phyloP scores from a whole-genome alignment of 148 eudicot genomes.

The Selenicereus undatus region DNA sequence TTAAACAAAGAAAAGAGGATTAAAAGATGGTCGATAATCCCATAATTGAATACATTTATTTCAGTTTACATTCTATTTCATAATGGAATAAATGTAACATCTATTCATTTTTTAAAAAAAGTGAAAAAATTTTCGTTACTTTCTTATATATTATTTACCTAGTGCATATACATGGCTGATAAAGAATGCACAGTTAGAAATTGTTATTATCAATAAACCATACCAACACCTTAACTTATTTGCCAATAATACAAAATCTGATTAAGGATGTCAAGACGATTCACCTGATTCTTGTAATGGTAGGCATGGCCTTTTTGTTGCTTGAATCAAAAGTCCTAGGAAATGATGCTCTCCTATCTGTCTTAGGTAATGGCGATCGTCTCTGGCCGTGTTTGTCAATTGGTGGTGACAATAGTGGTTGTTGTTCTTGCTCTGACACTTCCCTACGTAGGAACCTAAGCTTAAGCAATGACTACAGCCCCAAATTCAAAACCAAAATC shows the following conservation, averaged over 20 bases:
- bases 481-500: not conserved
- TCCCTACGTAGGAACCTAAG: conserved; percentile 40
- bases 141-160: no score
- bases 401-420: not conserved
- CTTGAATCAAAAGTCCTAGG: conserved; percentile 11
- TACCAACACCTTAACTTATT: not conserved
- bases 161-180: no score
- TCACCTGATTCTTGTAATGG: conserved; percentile 36
- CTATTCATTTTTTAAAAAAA: no score
- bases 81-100: no score
- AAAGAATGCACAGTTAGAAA: no score
- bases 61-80: no score
- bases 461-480: conserved; percentile 50
- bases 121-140: no score
- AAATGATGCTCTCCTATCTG: not conserved
- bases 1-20: not conserved
- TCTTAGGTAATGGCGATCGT: not conserved
- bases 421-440: conserved; percentile 20
- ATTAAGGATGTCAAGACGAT: not conserved
- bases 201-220: not conserved
- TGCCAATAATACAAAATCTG: not conserved
- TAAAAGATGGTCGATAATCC: no score
- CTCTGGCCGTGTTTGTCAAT: not conserved
- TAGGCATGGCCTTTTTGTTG: conserved; percentile 14
- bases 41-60: no score